Conservation (phyloP, 1,139 yeast species). For the Magnusiomyces sp. region DNA sequence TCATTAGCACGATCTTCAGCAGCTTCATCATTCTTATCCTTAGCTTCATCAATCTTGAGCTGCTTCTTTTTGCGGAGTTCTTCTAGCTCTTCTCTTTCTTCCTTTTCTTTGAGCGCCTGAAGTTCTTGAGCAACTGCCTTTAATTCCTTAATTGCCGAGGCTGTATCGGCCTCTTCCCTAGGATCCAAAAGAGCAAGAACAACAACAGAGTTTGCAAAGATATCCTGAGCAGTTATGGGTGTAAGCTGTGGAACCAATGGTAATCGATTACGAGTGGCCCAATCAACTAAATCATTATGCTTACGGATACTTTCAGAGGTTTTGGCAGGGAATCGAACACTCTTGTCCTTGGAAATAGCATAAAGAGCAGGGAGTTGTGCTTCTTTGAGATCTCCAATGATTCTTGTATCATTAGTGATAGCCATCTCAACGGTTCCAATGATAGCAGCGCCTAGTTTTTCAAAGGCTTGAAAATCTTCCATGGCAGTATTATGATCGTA, state of each 20-base stretch:
- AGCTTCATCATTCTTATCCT: slow-evolving; percentile 27
- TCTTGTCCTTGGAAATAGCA: slow-evolving; percentile 27
- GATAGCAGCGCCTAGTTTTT: slow-evolving; percentile 28
- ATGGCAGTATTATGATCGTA: slow-evolving; percentile 32
- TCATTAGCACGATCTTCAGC: slow-evolving; percentile 29
- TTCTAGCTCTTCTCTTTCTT: slow-evolving; percentile 24
- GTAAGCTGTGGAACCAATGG: slow-evolving; percentile 33
- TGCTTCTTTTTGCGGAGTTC: slow-evolving; percentile 30
- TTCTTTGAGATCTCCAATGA: slow-evolving; percentile 27
- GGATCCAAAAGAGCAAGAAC: slow-evolving; percentile 31
- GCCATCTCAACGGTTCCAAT: slow-evolving; percentile 31
- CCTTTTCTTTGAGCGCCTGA: slow-evolving; percentile 21
- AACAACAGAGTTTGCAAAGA: slow-evolving; percentile 27
- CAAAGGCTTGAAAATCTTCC: slow-evolving; percentile 36
- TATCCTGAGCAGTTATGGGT: slow-evolving; percentile 29
- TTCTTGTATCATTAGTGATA: slow-evolving; percentile 26
- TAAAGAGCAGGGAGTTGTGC: slow-evolving; percentile 29
- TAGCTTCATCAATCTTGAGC: slow-evolving; percentile 30
- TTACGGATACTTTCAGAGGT: slow-evolving; percentile 32
- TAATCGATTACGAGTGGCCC: slow-evolving; percentile 31
- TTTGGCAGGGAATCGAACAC: slow-evolving; percentile 25
- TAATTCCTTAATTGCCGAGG: slow-evolving; percentile 25
- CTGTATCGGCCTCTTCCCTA: slow-evolving; percentile 23
- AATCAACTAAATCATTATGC: slow-evolving; percentile 23
- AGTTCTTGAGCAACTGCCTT: slow-evolving; percentile 27